Percentiles rank a stretch among this genome's conserved stretches.
Evolutionary conservation across 2,329 filamentous ascomycete species (phyloP).

Genomic region (Metarhizium humberi): DNA sequence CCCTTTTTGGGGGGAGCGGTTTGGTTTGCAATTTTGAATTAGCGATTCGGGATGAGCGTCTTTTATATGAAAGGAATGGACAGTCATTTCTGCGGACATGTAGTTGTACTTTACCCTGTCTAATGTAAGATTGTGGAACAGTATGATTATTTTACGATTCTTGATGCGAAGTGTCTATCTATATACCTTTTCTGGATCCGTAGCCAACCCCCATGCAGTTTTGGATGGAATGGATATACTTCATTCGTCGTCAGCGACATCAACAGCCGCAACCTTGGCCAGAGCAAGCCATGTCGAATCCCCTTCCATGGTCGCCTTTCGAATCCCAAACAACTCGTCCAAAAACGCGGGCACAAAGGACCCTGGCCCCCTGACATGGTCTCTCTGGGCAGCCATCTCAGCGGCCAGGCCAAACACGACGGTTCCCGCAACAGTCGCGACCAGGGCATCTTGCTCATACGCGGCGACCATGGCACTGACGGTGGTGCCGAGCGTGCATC

Average conservation of each 20-base stretch:
- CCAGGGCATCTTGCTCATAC: slow-evolving; percentile 52
- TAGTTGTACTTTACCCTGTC: neutral
- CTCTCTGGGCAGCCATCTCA: slow-evolving; percentile 54
- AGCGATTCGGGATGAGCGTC: neutral
- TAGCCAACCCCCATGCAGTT: neutral
- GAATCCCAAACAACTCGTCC: slow-evolving; percentile 53
- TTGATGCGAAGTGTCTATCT: neutral
- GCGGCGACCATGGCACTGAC: slow-evolving; percentile 68
- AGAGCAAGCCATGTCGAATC: slow-evolving; percentile 42
- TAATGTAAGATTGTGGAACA: neutral
- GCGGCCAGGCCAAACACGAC: slow-evolving; percentile 70
- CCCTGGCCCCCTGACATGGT: slow-evolving; percentile 67
- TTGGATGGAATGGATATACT: neutral
- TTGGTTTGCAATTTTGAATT: neutral
- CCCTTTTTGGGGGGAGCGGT: too few species aligned
- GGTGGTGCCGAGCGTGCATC: slow-evolving; percentile 77
- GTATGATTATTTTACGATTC: neutral
- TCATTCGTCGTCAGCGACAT: slow-evolving; percentile 12
- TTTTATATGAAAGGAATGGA: neutral
- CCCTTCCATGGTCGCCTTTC: slow-evolving; percentile 36
- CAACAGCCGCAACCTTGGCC: slow-evolving; percentile 37
- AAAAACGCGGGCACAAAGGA: slow-evolving; percentile 80
- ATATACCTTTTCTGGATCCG: neutral
- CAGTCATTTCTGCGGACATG: neutral
- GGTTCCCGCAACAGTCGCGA: slow-evolving; percentile 63